Percentiles rank a stretch among this genome's conserved stretches.
Conservation (phyloP, 768 basidiomycete species). For the Crepidotus variabilis region DNA sequence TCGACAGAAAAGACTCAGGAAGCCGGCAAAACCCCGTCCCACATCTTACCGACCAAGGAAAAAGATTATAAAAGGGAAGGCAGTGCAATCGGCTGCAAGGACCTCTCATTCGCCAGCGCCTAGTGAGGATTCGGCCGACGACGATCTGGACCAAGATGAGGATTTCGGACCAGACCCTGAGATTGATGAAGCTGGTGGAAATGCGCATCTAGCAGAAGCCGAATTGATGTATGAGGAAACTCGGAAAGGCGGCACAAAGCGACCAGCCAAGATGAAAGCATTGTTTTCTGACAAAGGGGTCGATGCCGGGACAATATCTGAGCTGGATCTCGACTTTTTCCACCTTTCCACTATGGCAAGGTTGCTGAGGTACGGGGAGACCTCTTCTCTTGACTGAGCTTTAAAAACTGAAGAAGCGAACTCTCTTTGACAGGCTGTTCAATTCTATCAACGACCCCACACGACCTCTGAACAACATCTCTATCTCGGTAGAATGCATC, state of each 20-base stretch:
- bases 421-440: conserved; percentile 13
- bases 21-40: conserved; percentile 16
- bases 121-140: neutral
- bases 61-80: neutral
- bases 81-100: neutral
- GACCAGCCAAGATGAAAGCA: conserved; percentile 38
- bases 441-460: conserved; percentile 18
- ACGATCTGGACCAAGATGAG: neutral
- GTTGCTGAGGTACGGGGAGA: conserved; percentile 32
- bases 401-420: neutral
- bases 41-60: conserved; percentile 16
- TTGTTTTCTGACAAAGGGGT: conserved; percentile 42
- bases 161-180: neutral
- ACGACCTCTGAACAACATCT: conserved; percentile 20
- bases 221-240: conserved; percentile 7
- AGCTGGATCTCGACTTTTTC: conserved; percentile 46
- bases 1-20: conserved; percentile 21
- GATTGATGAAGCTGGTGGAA: neutral
- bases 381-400: neutral
- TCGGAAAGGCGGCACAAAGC: conserved; percentile 35
- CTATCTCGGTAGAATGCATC: conserved; percentile 49
- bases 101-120: no score
- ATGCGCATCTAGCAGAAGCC: conserved; percentile 1
- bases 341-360: conserved; percentile 35
- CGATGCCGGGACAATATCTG: conserved; percentile 36